Evolutionary conservation across 1,139 yeast genomes (phyloP), one percentile per base, ranked within the genome.

Genomic region (Lodderomyces orthopsilosis): DNA sequence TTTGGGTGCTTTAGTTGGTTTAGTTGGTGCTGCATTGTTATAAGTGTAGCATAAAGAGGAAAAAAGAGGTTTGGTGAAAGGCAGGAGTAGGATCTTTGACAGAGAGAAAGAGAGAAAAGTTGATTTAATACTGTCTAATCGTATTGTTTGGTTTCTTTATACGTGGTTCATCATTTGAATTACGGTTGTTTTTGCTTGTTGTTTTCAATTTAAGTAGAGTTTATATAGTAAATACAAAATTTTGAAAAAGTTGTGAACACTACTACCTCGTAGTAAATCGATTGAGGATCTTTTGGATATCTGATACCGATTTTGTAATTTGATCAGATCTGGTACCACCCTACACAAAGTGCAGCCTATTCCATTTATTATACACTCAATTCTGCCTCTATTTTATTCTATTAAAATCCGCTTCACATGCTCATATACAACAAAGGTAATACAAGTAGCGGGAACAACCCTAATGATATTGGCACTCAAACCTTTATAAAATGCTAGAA

Each of bases 401-500:
- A 15, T 30, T 30, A 30, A 15, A n/a, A 15, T 30, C n/a, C 34
- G 34, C 49, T 60, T 66, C 19, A 63, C 65, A 3, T 74, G 68
- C 57, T 84, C 91, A 53, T 85, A 85, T 7, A 79, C 79, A 4
- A 80, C 70, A 59, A 84, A 83, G 0, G 91, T 84, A 6, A 83
- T 73, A 52, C 88, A 81, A 2, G 90, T 83, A 3, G 90, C 85
- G 0, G 95, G 95, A 6, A 85, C 62, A 2, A 85, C 88, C 42
- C 93, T 67, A 4, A 71, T 43, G 19, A 85, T 54, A 43, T 85
- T 83, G 2, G 88, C 75, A 13, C 77, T 61, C 13, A 83, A 59
- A 0, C 98, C 98, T 51, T 83, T 81, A 62, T 89, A 93, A 51
- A 91, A 85, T 3, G 86, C 96, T 19, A 51, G 47, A 15, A 74